These are phyloP conservation scores for Kodamaea restingae DNA, from an alignment of 805 yeast species.

Conservation along the genomic window DNA sequence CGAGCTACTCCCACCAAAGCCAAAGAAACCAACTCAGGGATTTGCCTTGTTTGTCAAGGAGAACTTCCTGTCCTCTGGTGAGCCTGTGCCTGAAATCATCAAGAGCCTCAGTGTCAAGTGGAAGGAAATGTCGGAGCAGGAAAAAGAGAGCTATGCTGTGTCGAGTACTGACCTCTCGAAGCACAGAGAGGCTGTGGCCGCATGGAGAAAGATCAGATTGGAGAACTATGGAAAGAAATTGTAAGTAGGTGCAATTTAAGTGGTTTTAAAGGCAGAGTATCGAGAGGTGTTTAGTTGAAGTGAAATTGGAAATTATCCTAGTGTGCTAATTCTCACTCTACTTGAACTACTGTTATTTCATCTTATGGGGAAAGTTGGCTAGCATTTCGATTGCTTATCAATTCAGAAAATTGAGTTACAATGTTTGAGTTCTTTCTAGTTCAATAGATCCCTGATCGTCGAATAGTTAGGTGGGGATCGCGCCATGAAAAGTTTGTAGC, in stretches of 20 bases:
- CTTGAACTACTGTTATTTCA: too few relatives aligned
- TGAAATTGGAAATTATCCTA: too few relatives aligned
- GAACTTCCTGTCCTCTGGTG: conserved; percentile 21
- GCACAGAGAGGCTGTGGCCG: conserved; percentile 19
- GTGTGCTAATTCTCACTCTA: too few relatives aligned
- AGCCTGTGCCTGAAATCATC: conserved; percentile 21
- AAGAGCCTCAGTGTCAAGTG: conserved; percentile 28
- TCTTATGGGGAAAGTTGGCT: too few relatives aligned
- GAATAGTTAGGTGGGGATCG: too few relatives aligned
- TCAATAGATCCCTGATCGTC: too few relatives aligned
- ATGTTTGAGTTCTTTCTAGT: too few relatives aligned
- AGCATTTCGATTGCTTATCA: too few relatives aligned
- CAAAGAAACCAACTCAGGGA: conserved; percentile 28
- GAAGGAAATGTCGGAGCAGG: conserved; percentile 25
- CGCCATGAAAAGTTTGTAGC: too few relatives aligned
- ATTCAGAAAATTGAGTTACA: too few relatives aligned
- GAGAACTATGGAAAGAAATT: conserved; percentile 12
- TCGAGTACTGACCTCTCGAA: conserved; percentile 17
- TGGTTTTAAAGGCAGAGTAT: too few relatives aligned
- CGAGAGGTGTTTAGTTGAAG: too few relatives aligned
- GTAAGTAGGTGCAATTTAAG: background rate
- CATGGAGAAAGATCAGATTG: conserved; percentile 31
- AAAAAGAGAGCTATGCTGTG: conserved; percentile 24
- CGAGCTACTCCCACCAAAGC: conserved; percentile 28
- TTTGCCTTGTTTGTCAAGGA: conserved; percentile 30